Evolutionary conservation across 371 early-diverging fungal genomes (phyloP), one percentile per base, ranked within the genome.

Genomic region (Mucor racemosus): DNA sequence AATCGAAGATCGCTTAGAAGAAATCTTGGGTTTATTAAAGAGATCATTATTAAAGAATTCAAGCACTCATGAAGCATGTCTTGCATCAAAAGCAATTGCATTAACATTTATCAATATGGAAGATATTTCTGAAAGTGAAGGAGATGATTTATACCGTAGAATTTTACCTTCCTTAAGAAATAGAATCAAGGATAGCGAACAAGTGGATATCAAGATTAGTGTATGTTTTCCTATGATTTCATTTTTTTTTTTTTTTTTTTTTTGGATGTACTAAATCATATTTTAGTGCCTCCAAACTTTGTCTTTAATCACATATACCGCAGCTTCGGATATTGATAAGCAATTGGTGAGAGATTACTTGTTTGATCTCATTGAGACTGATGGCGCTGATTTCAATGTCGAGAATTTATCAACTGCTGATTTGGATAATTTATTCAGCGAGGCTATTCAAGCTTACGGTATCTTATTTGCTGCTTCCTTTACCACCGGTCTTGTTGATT

Each of bases 61-160:
- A 54, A 84, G 81, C 33, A 63, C 73, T 4, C 75, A 78, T 33
- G 93, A 93, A 66, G 79, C 78, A n/a, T 71, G 79, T 57, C 75
- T 89, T 39, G 90, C 92, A 36, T 81, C 86, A 9, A 78, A 79
- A 56, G 91, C 80, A 4, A 82, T 90, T 21, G 79, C 85, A 9
- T 78, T 91, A 9, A 79, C 82, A 15, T 93, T 93, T 73, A 73
- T 93, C 38, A 90, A 84, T 46, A 81, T 90, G 64, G 91, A 91
- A 35, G 83, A 86, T 31, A 67, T 73, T 4, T 76, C 76, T 8
- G 69, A 75, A 40, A 72, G 63, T 10, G 88, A 84, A 44, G 84
- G 84, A 34, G 90, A 89, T 58, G 79, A 82, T 50, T 78, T 85
- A 58, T 90, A 88, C 60, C 81, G 84, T 59, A 75, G 80, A 58